Evolutionary conservation across 345 rosid genomes (phyloP).

Genomic region (Gossypium rotundifolium): DNA sequence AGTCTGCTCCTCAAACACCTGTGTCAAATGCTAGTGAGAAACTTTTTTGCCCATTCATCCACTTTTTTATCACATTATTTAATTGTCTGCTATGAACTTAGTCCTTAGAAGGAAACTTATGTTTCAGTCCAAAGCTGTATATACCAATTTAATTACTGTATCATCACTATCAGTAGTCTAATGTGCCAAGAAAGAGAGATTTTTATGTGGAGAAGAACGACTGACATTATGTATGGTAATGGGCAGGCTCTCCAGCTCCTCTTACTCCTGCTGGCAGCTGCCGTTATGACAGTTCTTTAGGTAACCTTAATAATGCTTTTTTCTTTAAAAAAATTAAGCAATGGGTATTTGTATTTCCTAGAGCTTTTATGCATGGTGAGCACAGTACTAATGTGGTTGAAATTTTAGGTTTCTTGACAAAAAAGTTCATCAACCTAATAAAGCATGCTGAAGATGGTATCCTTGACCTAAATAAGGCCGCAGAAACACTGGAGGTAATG

Average conservation of each 20-base stretch:
- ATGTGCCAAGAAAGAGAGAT: not conserved
- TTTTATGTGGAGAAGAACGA: not conserved
- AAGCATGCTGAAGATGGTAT: conserved; percentile 85
- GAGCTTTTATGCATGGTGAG: conserved; percentile 8
- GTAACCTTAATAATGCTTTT: conserved; percentile 33
- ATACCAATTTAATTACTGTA: not conserved
- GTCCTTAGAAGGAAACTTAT: not conserved
- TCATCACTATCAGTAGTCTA: not conserved
- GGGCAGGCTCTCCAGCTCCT: conserved; percentile 67
- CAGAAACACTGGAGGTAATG: conserved; percentile 79
- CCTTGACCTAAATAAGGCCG: conserved; percentile 85
- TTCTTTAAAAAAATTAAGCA: not conserved
- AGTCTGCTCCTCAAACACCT: conserved; percentile 63
- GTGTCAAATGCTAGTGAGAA: conserved; percentile 57
- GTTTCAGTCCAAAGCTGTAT: not conserved
- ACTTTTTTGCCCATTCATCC: not conserved
- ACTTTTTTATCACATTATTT: not conserved
- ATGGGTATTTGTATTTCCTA: not conserved
- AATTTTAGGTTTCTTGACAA: conserved; percentile 78
- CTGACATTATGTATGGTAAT: conserved; percentile 19
- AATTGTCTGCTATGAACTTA: not conserved
- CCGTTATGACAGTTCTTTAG: conserved; percentile 91
- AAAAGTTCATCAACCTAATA: conserved; percentile 73
- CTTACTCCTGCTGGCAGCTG: conserved; percentile 85
- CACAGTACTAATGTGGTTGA: conserved; percentile 14